phyloP scores from a whole-genome alignment of 2,329 filamentous ascomycete species.

The Fusarium fujikuroi region DNA sequence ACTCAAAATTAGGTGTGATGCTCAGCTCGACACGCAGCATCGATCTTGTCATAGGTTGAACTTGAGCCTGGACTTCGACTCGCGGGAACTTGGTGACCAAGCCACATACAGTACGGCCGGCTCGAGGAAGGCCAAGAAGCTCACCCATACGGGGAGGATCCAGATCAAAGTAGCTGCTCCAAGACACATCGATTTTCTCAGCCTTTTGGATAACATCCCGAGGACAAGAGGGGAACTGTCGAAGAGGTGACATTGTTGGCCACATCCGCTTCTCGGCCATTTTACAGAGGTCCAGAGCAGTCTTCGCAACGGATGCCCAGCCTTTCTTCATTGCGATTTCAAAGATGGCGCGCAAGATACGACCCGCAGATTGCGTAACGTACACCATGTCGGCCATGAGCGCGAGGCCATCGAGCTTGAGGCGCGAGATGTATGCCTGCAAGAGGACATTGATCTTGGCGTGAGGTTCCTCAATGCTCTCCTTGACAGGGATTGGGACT shows the following conservation, averaged over 20 bases:
- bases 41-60: conserved; percentile 93
- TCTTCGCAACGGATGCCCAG: conserved; percentile 93
- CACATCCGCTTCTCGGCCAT: conserved; percentile 99
- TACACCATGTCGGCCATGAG: conserved; percentile 99
- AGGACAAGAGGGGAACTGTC: conserved; percentile 87
- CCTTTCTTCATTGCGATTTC: conserved; percentile 98
- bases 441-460: conserved; percentile 98
- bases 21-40: conserved; percentile 91
- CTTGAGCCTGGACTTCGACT: conserved; percentile 90
- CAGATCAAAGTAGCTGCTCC: conserved; percentile 93
- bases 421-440: conserved; percentile 94
- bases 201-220: conserved; percentile 90
- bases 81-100: conserved; percentile 93
- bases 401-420: conserved; percentile 92
- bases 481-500: conserved; percentile 96
- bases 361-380: conserved; percentile 95
- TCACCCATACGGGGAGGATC: conserved; percentile 97
- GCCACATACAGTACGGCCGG: conserved; percentile 84
- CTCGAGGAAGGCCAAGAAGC: conserved; percentile 88
- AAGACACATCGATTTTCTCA: conserved; percentile 93
- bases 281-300: conserved; percentile 93
- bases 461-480: conserved; percentile 95
- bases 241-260: conserved; percentile 96
- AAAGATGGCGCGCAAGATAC: conserved; percentile 94
- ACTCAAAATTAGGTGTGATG: conserved; percentile 93